These are phyloP conservation scores for Cladosporium sp. DNA, from an alignment of 2,329 filamentous ascomycete genomes.

Conservation along the genomic window DNA sequence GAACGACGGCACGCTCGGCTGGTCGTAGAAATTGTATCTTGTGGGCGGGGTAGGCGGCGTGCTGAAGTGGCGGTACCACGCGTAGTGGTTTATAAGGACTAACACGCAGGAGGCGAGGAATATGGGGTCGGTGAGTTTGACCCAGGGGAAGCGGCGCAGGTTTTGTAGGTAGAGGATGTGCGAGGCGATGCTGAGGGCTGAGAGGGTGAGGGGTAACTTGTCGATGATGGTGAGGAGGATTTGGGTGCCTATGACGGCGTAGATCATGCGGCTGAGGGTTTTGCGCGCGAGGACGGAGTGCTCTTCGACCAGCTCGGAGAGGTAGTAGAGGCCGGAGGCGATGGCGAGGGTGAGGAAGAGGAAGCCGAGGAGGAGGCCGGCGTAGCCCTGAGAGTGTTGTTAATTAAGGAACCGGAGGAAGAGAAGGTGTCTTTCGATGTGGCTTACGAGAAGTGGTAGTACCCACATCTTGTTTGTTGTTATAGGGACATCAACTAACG, in stretches of 20 bases:
- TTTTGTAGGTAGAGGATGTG: slow-evolving; percentile 89
- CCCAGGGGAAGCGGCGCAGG: slow-evolving; percentile 71
- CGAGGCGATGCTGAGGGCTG: slow-evolving; percentile 72
- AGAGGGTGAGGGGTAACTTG: slow-evolving; percentile 76
- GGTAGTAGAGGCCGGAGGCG: slow-evolving; percentile 96
- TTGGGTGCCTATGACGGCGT: slow-evolving; percentile 74
- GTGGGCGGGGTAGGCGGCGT: slow-evolving; percentile 51
- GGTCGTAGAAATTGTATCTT: slow-evolving; percentile 47
- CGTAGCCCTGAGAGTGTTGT: slow-evolving; percentile 60
- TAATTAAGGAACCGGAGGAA: no score
- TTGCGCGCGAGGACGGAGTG: slow-evolving; percentile 91
- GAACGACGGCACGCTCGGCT: slow-evolving; percentile 69
- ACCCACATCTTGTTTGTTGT: slow-evolving; percentile 75
- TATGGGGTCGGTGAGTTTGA: slow-evolving; percentile 82
- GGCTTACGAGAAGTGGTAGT: slow-evolving; percentile 71
- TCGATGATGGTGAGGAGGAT: slow-evolving; percentile 75
- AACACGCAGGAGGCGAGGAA: slow-evolving; percentile 83
- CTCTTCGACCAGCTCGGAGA: slow-evolving; percentile 96
- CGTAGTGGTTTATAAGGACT: slow-evolving; percentile 85
- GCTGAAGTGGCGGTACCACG: slow-evolving; percentile 95
- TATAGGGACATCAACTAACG: neutral
- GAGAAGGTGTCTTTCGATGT: no score
- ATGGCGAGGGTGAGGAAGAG: slow-evolving; percentile 93
- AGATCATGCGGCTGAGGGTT: slow-evolving; percentile 82
- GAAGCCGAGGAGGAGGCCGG: slow-evolving; percentile 86